Conservation (phyloP, 306 rosid species). For the Hylodesmum podocarpum region DNA sequence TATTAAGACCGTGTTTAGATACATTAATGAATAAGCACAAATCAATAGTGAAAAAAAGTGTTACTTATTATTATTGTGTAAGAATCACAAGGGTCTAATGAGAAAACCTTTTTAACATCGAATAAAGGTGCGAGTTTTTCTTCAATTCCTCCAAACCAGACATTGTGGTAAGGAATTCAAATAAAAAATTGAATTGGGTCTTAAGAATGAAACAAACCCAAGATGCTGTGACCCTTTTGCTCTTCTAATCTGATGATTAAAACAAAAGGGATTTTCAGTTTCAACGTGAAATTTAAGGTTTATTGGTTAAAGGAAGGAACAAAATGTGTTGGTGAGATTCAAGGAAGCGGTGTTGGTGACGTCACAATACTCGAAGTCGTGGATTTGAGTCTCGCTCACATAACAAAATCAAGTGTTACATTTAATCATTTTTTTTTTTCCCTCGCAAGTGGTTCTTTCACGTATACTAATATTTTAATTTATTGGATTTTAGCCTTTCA, state of each 20-base stretch:
- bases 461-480: too few relatives aligned
- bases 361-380: too few relatives aligned
- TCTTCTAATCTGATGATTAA: not conserved
- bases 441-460: too few relatives aligned
- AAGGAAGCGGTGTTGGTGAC: too few relatives aligned
- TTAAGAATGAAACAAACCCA: not conserved
- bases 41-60: not conserved
- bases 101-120: constrained; percentile 65
- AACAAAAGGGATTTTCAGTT: not conserved
- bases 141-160: constrained; percentile 88
- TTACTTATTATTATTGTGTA: constrained; percentile 86
- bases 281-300: not conserved
- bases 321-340: not conserved
- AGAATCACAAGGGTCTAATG: constrained; percentile 78
- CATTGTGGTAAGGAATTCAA: constrained; percentile 42
- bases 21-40: too few relatives aligned
- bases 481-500: too few relatives aligned
- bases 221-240: not conserved
- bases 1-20: not conserved
- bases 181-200: not conserved
- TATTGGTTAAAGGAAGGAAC: not conserved
- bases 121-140: constrained; percentile 80
- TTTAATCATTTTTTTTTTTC: too few relatives aligned
- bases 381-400: too few relatives aligned
- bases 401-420: too few relatives aligned